Percentiles rank a stretch among this genome's conserved stretches.
phyloP scores from a whole-genome alignment of 208 protist species.

The Acanthamoeba divionensis region DNA sequence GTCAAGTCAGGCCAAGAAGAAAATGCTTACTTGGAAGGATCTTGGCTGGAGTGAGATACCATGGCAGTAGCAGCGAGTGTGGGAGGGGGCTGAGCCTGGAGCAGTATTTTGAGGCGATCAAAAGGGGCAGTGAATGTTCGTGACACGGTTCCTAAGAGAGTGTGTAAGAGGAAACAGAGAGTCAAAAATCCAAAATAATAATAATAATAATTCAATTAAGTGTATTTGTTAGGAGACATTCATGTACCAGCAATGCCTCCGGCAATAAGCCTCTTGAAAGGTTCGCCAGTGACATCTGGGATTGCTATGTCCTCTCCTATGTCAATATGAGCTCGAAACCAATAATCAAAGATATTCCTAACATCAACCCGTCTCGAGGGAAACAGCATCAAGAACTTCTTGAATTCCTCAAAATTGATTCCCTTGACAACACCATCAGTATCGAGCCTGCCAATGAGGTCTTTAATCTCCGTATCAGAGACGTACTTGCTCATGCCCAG shows the following conservation, averaged over 20 bases:
- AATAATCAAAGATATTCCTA: slow-evolving; percentile 10
- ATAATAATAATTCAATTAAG: no score
- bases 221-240: no score
- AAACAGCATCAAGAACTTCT: slow-evolving; percentile 34
- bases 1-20: not conserved
- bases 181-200: not conserved
- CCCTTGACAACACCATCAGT: not conserved
- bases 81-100: slow-evolving; percentile 31
- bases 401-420: slow-evolving; percentile 25
- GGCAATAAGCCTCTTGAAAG: slow-evolving; percentile 31
- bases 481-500: not conserved
- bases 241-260: not conserved
- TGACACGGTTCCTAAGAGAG: not conserved
- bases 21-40: not conserved
- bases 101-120: slow-evolving; percentile 46
- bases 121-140: slow-evolving; percentile 48
- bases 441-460: slow-evolving; percentile 16
- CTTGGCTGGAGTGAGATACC: not conserved
- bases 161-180: not conserved
- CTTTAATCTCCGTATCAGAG: slow-evolving; percentile 1
- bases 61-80: not conserved
- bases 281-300: not conserved
- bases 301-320: slow-evolving; percentile 30
- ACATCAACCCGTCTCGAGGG: not conserved
- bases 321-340: slow-evolving; percentile 12